Percentiles rank a stretch among this genome's conserved stretches.
These are phyloP conservation scores for Penicillium lividum DNA, from an alignment of 495 filamentous ascomycete species.

Conservation along the genomic window DNA sequence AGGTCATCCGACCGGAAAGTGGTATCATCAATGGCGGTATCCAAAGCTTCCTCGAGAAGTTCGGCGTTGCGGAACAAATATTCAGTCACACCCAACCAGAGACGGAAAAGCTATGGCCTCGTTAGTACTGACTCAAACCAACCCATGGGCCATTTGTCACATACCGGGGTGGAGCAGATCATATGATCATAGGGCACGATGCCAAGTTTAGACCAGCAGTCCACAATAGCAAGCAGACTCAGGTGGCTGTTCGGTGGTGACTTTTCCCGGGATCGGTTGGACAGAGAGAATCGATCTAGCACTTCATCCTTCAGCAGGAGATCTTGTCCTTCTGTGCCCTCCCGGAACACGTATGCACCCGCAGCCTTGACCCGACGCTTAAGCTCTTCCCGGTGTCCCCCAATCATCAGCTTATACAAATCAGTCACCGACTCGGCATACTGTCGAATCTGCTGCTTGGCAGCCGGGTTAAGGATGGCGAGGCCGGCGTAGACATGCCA, in stretches of 20 bases:
- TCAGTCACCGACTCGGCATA: slow-evolving; percentile 92
- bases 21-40: slow-evolving; percentile 82
- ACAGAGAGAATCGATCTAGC: slow-evolving; percentile 82
- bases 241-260: slow-evolving; percentile 87
- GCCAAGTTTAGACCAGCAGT: slow-evolving; percentile 91
- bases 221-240: slow-evolving; percentile 94
- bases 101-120: slow-evolving; percentile 72
- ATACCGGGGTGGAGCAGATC: slow-evolving; percentile 93
- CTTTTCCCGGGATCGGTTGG: slow-evolving; percentile 59
- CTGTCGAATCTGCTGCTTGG: slow-evolving; percentile 87
- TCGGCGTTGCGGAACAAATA: slow-evolving; percentile 87
- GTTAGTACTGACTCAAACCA: slow-evolving; percentile 14
- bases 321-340: slow-evolving; percentile 55
- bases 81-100: slow-evolving; percentile 97
- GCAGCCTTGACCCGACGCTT: slow-evolving; percentile 74
- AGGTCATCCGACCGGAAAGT: slow-evolving; percentile 89
- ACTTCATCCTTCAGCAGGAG: slow-evolving; percentile 79
- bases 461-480: slow-evolving; percentile 91
- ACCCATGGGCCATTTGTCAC: slow-evolving; percentile 20
- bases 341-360: slow-evolving; percentile 75
- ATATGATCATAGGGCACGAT: slow-evolving; percentile 99
- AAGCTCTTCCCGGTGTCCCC: slow-evolving; percentile 78
- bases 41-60: slow-evolving; percentile 80
- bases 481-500: slow-evolving; percentile 99
- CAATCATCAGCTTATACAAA: slow-evolving; percentile 93